Evolutionary conservation across 2,329 filamentous ascomycete species (phyloP).

Genomic region (Leptographium radiaticola): DNA sequence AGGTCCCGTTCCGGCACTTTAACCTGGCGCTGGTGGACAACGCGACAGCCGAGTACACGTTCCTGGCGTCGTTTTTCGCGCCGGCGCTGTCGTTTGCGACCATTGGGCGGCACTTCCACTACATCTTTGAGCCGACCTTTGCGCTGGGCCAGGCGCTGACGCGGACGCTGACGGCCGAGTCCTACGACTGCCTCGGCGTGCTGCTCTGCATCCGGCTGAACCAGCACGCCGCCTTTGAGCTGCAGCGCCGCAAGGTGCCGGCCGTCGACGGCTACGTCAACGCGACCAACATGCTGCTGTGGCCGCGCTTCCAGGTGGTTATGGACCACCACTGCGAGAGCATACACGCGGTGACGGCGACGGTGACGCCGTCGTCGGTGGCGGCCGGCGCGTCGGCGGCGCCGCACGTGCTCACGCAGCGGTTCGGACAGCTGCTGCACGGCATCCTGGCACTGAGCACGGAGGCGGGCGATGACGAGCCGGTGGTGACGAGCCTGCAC

Average conservation of each 20-base stretch:
- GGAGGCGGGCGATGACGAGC: constrained; percentile 92
- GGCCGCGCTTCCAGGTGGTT: constrained; percentile 87
- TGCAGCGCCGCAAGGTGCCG: constrained; percentile 83
- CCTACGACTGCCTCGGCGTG: constrained; percentile 73
- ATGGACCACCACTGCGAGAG: constrained; percentile 92
- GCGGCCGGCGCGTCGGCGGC: constrained; percentile 53
- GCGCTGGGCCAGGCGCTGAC: constrained; percentile 67
- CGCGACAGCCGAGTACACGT: constrained; percentile 86
- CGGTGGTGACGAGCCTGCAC: constrained; percentile 67
- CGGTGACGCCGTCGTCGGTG: constrained; percentile 7
- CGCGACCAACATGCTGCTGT: constrained; percentile 86
- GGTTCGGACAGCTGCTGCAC: constrained; percentile 87
- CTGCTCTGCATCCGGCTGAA: constrained; percentile 88
- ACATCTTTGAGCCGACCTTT: constrained; percentile 85
- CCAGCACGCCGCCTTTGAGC: constrained; percentile 85
- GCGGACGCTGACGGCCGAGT: constrained; percentile 60
- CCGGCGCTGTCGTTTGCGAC: constrained; percentile 61
- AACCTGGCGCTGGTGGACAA: constrained; percentile 92
- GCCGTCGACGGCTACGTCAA: constrained; percentile 87
- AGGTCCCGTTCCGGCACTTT: constrained; percentile 85
- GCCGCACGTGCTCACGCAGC: constrained; percentile 82
- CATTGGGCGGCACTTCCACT: constrained; percentile 70
- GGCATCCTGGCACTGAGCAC: constrained; percentile 70
- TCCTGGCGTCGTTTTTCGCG: constrained; percentile 80
- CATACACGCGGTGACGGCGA: constrained; percentile 45